Base-by-base conservation (phyloP, 2,329 filamentous ascomycete genomes). In the Didymella pinodella region DNA sequence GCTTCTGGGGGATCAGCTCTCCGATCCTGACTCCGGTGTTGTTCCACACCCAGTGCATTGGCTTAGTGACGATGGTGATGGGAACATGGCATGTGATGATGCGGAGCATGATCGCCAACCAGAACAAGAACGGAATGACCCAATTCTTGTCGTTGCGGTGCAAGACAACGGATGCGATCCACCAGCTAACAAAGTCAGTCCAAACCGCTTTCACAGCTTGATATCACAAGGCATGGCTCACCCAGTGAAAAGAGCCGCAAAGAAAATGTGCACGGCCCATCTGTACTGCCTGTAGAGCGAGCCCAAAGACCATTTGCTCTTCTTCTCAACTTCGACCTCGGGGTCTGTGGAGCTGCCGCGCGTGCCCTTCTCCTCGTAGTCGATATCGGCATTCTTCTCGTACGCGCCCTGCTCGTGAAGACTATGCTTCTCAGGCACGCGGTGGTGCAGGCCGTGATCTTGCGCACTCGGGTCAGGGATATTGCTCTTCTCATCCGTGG, bases 41-140 rank as follows among this genome's bases (percentile, higher is more conserved):
- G 41, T 82, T 81, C 91, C 91, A 96, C 25, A 86, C 73, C 63
- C 82, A 86, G 67, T 85, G 84, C 77, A 91, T 85, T 2, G 90
- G 89, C 61, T 80, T 84, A 60, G 86, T 88, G 64, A 93, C 77
- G 65, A 90, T 80, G 40, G 84, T 84, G 66, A 88, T 86, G 1
- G 91, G 88, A 2, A 94, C 79, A 72, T 92, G 88, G 78, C 91
- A 86, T 74, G 89, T 90, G 72, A 96, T 65, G 48, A 96, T 75
- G 32, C 93, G 89, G 49, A 95, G 80, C 11, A 85, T 86, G 67
- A 96, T 88, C 65, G 82, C 84, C 45, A 96, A 85, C 82, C 89
- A 96, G 46, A 97, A 74, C 49, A 96, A 82, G 78, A 96, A 95
- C 0, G 93, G 92, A 48, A 93, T 86, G 56, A 96, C 78, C 92